Conservation (phyloP, 306 rosid genomes). For the Pterocarpus macrocarpus region DNA sequence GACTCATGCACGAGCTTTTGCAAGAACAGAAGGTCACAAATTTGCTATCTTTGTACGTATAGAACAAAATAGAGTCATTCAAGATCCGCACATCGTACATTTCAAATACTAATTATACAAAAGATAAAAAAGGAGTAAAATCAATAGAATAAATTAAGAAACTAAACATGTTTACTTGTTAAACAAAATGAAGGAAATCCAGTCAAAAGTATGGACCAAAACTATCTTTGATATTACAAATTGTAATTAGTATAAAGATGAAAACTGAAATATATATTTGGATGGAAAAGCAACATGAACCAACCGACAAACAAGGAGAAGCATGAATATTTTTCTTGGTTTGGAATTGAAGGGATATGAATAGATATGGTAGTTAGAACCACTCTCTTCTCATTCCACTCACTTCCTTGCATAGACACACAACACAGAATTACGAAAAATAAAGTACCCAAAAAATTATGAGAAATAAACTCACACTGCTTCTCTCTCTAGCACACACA, state of each 20-base stretch:
- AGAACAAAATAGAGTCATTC: constrained; percentile 6
- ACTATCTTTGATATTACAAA: constrained; percentile 7
- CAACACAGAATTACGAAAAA: background rate
- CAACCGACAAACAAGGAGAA: constrained; percentile 71
- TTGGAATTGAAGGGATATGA: constrained; percentile 72
- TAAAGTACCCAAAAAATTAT: background rate
- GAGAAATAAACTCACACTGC: constrained; percentile 8
- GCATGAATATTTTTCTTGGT: constrained; percentile 65
- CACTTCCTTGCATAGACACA: constrained; percentile 36
- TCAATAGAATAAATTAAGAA: background rate
- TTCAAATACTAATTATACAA: background rate
- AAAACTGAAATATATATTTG: constrained; percentile 17
- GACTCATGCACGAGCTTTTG: background rate
- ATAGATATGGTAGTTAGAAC: constrained; percentile 78
- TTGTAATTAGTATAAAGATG: constrained; percentile 5
- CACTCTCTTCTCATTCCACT: constrained; percentile 53
- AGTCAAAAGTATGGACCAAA: constrained; percentile 27
- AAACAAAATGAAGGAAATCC: constrained; percentile 14
- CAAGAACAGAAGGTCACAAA: background rate
- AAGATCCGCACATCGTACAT: constrained; percentile 10
- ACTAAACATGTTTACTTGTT: background rate
- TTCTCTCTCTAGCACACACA: constrained; percentile 37
- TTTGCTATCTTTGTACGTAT: background rate
- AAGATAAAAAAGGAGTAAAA: background rate
- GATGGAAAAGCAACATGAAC: constrained; percentile 58